These are phyloP conservation scores for Emmonsiellopsis sp. DNA, from an alignment of 2,329 filamentous ascomycete genomes.

Conservation along the genomic window DNA sequence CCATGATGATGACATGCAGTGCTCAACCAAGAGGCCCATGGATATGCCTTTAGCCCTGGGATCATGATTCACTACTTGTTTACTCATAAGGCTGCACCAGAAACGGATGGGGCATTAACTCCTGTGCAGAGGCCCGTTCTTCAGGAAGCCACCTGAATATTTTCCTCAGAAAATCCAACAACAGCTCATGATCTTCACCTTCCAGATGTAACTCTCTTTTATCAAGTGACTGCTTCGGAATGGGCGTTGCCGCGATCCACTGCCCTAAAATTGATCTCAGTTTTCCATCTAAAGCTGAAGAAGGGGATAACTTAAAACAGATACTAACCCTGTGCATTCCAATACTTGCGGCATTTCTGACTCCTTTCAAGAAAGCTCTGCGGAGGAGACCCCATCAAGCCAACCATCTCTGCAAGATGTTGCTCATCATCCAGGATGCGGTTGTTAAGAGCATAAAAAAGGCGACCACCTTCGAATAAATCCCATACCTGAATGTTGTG, in stretches of 20 bases:
- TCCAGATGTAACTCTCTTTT: conserved; percentile 7
- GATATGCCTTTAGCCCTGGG: no score
- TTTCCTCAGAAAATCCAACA: conserved; percentile 25
- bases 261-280: not conserved
- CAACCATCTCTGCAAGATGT: conserved; percentile 13
- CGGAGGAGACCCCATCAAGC: conserved; percentile 11
- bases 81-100: not conserved
- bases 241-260: conserved; percentile 2
- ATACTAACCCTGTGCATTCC: conserved; percentile 11
- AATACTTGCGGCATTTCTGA: conserved; percentile 10
- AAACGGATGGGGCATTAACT: conserved; percentile 16
- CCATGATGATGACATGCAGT: no score
- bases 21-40: no score
- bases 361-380: conserved; percentile 8
- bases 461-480: conserved; percentile 10
- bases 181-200: conserved; percentile 21
- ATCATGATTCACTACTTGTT: no score
- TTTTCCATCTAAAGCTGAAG: not conserved
- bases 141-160: conserved; percentile 33
- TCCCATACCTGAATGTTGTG: conserved; percentile 16
- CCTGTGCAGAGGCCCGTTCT: conserved; percentile 26
- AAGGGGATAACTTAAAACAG: not conserved
- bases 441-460: conserved; percentile 11
- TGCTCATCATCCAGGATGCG: conserved; percentile 10
- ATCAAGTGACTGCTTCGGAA: conserved; percentile 2